A percentile compares a stretch with the other conserved stretches of the same genome.
Evolutionary conservation across 2,329 filamentous ascomycete species (phyloP).

Genomic region (Salinomyces thailandicus): DNA sequence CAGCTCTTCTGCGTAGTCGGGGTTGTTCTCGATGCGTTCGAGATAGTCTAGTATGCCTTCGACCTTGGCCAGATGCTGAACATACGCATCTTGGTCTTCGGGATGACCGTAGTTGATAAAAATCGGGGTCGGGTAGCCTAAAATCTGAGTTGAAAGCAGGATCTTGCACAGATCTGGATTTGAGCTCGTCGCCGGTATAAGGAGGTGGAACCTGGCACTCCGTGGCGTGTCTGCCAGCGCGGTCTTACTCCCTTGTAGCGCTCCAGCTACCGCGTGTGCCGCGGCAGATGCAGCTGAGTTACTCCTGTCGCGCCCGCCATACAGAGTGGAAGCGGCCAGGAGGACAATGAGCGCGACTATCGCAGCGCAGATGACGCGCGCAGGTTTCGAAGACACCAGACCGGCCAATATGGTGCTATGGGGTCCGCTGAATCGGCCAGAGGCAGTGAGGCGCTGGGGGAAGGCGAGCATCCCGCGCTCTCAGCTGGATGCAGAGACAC

Average conservation of each 20-base stretch:
- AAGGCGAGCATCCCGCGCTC: background rate
- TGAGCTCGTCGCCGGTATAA: slow-evolving; percentile 7
- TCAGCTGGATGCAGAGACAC: too few relatives aligned
- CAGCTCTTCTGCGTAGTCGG: slow-evolving; percentile 38
- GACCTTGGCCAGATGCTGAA: slow-evolving; percentile 14
- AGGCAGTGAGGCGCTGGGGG: background rate
- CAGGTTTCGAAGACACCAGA: background rate
- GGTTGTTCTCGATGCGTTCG: slow-evolving; percentile 6
- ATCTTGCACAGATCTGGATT: slow-evolving; percentile 8
- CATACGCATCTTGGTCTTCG: slow-evolving; percentile 1
- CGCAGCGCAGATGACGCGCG: background rate
- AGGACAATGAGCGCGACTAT: background rate
- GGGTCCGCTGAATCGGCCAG: background rate
- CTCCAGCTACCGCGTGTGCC: background rate
- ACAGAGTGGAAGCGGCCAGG: background rate
- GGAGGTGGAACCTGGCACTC: slow-evolving; percentile 4
- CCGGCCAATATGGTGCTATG: background rate
- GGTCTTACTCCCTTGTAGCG: background rate
- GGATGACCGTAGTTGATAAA: slow-evolving; percentile 1
- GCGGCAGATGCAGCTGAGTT: background rate
- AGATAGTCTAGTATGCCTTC: slow-evolving; percentile 18
- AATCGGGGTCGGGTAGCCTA: slow-evolving; percentile 28
- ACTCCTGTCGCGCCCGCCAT: background rate
- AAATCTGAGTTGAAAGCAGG: slow-evolving; percentile 3
- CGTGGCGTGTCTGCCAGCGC: background rate